Base-by-base conservation (phyloP, 129 eudicot species). In the Cynara cardunculus region DNA sequence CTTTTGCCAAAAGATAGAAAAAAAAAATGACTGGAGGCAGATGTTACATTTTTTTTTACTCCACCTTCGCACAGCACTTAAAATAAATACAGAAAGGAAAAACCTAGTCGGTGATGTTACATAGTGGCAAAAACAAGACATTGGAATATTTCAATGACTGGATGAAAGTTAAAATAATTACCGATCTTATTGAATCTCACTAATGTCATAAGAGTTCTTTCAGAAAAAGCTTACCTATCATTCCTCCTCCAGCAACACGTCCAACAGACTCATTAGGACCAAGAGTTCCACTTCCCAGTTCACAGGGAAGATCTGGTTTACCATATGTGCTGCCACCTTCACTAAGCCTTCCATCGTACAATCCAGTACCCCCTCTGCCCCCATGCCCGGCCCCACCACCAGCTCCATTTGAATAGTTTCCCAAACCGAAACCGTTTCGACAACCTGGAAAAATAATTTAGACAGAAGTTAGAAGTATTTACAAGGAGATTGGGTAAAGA, bases 371-470 rank as follows among this genome's bases (percentile, higher is more conserved):
- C 28, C 97, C 97, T 85, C 86, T 87, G 77, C 97, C 97, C 14
- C 97, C 97, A 81, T 93, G 97, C 74, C 97, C 97, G 82, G 96
- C 97, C 70, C 97, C 97, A 78, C 91, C 97, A 70, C 97, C 95
- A 61, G 96, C 97, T 75, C 97, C 97, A 83, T 90, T 87, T 71
- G 96, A 90, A 86, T 87, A 93, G 74, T 93, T 90, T 70, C 97
- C 97, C 82, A 69, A 71, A 72, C 97, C 97, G 81, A 90, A 75
- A 81, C 97, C 97, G 65, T 87, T 93, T 76, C 81, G 83, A 85
- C 97, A 93, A 76, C 97, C 97, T 93, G 86, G 22, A 88, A 71
- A 75, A 14, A 19, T 24, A 31, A 26, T 18, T 39, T 32, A 32
- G 46, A 75, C 70, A 37, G n/a, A 80, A 34, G 59, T 44, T 75